Percentiles rank a stretch among this genome's conserved stretches.
phyloP scores from a whole-genome alignment of 2,329 filamentous ascomycete genomes.

The Cercospora canescens region DNA sequence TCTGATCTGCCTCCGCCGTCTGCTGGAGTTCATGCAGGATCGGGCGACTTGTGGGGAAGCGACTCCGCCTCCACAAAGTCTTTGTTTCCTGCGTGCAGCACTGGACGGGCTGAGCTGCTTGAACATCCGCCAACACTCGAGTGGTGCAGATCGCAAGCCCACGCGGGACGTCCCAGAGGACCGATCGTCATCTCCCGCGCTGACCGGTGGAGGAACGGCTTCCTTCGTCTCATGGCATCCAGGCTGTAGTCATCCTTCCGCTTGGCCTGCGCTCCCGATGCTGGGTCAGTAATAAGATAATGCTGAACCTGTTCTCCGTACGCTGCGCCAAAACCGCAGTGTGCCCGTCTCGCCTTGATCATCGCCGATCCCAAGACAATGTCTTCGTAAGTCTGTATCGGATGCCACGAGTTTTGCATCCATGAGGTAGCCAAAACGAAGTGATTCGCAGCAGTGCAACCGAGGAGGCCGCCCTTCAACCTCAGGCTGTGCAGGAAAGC shows the following conservation, averaged over 20 bases:
- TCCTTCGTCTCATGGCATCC: neutral
- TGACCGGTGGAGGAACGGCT: neutral
- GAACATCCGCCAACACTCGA: neutral
- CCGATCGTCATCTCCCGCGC: neutral
- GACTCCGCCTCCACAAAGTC: conserved; percentile 1
- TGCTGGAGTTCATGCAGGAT: neutral
- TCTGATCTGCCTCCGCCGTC: neutral
- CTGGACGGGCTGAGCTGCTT: neutral
- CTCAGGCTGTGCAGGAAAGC: neutral
- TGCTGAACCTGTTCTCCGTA: neutral
- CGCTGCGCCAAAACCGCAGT: neutral
- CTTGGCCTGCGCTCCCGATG: neutral
- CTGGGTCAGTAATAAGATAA: neutral
- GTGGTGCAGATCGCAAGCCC: neutral
- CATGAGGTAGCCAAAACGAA: neutral
- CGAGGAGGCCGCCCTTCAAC: neutral
- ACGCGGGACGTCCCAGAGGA: neutral
- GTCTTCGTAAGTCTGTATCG: neutral
- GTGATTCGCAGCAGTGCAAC: neutral
- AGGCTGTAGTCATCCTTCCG: neutral
- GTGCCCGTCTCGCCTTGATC: neutral
- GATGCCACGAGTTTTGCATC: neutral
- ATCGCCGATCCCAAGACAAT: neutral
- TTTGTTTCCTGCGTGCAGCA: neutral
- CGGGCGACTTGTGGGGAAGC: neutral